Conservation (phyloP, 768 basidiomycete genomes). For the Russula compacta region DNA sequence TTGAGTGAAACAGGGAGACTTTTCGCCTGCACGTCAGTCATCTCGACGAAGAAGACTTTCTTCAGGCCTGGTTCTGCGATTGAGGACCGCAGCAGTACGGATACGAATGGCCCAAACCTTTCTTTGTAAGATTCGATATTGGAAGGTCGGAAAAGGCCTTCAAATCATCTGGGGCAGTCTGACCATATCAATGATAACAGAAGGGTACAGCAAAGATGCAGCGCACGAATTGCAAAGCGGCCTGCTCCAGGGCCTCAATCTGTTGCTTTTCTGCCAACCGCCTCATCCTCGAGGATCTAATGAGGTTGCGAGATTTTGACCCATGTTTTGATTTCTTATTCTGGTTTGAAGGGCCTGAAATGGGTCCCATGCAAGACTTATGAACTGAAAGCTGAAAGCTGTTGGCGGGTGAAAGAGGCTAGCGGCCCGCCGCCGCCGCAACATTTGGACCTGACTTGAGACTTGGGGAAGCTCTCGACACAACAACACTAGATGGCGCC, state of each 20-base stretch:
- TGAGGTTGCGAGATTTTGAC: neutral
- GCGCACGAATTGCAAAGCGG: constrained; percentile 17
- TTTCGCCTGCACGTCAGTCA: constrained; percentile 71
- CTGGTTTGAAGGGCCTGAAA: constrained; percentile 4
- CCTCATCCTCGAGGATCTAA: constrained; percentile 10
- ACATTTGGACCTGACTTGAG: neutral
- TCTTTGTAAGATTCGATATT: constrained; percentile 18
- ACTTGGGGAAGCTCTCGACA: neutral
- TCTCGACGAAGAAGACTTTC: constrained; percentile 75
- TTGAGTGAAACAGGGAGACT: constrained; percentile 53
- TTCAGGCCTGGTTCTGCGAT: constrained; percentile 54
- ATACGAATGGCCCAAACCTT: constrained; percentile 5
- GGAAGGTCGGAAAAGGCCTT: constrained; percentile 18
- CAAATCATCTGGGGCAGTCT: constrained; percentile 10
- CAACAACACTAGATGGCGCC: neutral
- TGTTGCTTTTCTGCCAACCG: constrained; percentile 19
- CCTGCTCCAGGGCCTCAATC: constrained; percentile 13
- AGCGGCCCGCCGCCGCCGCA: neutral
- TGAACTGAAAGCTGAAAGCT: neutral
- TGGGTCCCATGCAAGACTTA: constrained; percentile 8
- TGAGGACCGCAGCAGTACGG: neutral
- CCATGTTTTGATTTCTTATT: constrained; percentile 7
- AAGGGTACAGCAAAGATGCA: neutral
- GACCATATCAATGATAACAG: neutral
- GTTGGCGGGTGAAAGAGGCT: too few relatives aligned